Percentiles rank a stretch among this genome's conserved stretches.
Conservation (phyloP, 2,329 filamentous ascomycete species). For the Ophiostoma sp. region DNA sequence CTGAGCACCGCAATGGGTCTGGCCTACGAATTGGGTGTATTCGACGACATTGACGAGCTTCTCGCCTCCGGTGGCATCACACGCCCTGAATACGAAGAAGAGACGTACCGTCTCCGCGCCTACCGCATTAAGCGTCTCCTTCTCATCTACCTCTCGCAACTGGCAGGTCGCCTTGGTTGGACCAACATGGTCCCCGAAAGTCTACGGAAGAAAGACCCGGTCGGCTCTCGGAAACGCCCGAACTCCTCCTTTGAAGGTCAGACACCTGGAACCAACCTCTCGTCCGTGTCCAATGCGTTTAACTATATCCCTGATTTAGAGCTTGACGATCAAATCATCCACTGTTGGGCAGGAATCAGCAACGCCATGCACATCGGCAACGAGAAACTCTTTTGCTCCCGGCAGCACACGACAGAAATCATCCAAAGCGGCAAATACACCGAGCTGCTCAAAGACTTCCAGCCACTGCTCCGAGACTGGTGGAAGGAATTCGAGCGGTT, state of each 20-base stretch:
- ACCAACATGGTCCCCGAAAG: slow-evolving; percentile 87
- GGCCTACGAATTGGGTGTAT: slow-evolving; percentile 91
- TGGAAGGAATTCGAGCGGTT: slow-evolving; percentile 79
- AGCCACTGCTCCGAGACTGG: slow-evolving; percentile 77
- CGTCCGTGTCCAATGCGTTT: slow-evolving; percentile 58
- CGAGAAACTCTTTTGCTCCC: slow-evolving; percentile 81
- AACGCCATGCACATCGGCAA: slow-evolving; percentile 91
- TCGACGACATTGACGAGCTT: slow-evolving; percentile 80
- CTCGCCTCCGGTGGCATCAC: slow-evolving; percentile 60
- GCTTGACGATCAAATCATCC: slow-evolving; percentile 68
- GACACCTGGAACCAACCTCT: slow-evolving; percentile 61
- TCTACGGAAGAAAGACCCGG: slow-evolving; percentile 58
- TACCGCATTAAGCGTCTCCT: slow-evolving; percentile 82
- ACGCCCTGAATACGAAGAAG: slow-evolving; percentile 69
- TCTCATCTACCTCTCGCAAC: slow-evolving; percentile 87
- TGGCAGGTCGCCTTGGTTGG: slow-evolving; percentile 88
- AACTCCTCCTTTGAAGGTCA: slow-evolving; percentile 41
- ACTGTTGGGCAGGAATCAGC: slow-evolving; percentile 93
- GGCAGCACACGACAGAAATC: slow-evolving; percentile 83
- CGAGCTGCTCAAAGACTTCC: slow-evolving; percentile 75
- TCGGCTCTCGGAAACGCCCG: slow-evolving; percentile 41
- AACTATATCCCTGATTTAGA: slow-evolving; percentile 68
- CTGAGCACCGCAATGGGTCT: slow-evolving; percentile 87
- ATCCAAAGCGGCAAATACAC: slow-evolving; percentile 86
- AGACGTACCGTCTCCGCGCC: slow-evolving; percentile 73